Base-by-base conservation (phyloP, 2,329 filamentous ascomycete genomes). In the Diaporthe australafricana region DNA sequence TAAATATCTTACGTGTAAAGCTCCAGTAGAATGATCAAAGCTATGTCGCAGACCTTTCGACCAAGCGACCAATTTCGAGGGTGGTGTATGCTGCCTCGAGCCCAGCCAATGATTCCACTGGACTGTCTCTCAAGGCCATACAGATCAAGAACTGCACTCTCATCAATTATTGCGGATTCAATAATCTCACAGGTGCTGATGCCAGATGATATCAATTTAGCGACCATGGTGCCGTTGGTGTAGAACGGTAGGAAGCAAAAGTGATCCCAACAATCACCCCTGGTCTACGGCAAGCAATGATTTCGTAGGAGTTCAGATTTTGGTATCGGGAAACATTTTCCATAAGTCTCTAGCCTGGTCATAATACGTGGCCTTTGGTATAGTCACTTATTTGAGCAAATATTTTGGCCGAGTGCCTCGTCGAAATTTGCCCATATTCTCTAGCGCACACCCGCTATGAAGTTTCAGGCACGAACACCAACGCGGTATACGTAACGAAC, bases 21-120 rank as follows among this genome's bases (percentile, higher is more conserved):
- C 20, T 69, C 66, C 30, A 69, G 38, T 9, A 69, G 8, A 60
- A 69, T 69, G 11, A 69, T 60, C 35, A 69, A n/a, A 8, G 40
- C 22, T 17, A 35, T 57, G 3, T 69, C 66, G 27, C 47, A 69
- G n/a, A 38, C 20, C 12, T 69, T 69, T 35, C 66, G 40, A 35
- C 66, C 20, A 20, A 50, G 48, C 17, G 66, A 17, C 66, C 66
- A 69, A 20, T 69, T n/a, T 12, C 66, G n/a, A 14, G 66, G 66
- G 30, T 69, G 66, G 20, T 50, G 20, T 2, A 40, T 30, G 22
- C 52, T 60, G 30, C 45, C 30, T 27, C 38, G 42, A 14, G 30
- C 40, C 66, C 66, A 69, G 11, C 27, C 22, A 5, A 69, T 69
- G 20, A 30, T 14, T 52, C 66, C 66, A 9, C 7, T 6, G 3